Base-by-base conservation (phyloP, 2,329 filamentous ascomycete species). In the Fusarium caatingaense region DNA sequence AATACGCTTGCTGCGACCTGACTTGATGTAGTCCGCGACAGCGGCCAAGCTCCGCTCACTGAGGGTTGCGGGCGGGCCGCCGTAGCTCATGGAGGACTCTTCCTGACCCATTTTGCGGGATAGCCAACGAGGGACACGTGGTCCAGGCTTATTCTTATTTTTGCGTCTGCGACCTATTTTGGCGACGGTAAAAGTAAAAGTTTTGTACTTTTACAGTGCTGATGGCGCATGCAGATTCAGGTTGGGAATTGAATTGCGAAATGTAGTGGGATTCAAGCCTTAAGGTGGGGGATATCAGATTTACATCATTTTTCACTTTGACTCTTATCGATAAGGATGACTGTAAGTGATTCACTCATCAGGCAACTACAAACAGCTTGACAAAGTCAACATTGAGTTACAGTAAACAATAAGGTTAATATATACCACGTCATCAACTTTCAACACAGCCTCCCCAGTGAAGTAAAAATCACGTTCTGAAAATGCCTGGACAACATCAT, bases 41-140 rank as follows among this genome's bases (percentile, higher is more conserved):
- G 89, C 92, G 20, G 91, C 84, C 16, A 98, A 80, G 28, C 87
- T 91, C 59, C 94, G 89, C 32, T 87, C 87, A 44, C 86, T 82
- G 16, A 98, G 85, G 0, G 89, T 92, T 56, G 84, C 77, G 2
- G 95, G 89, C 40, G 83, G 81, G 55, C 87, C 88, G 68, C 86
- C 85, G 68, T 92, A 89, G 76, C 91, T 87, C 68, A 94, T 82
- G 32, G 83, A 85, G 25, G 93, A 97, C 71, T 90, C 86, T 77
- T 97, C 93, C 79, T 97, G 93, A 63, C 94, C 94, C 95, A 98
- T 98, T 59, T 83, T 93, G 74, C 75, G 78, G 69, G 72, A 73
- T 57, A 76, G 67, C 75, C 77, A 73, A 71, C 72, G 75, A 61
- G 78, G 77, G 72, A 75, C 72, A 30, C 75, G 73, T 64, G 77